Evolutionary conservation across 2,329 filamentous ascomycete genomes (phyloP), one percentile per base, ranked within the genome.

Genomic region (Arthrobotrys musiformis): DNA sequence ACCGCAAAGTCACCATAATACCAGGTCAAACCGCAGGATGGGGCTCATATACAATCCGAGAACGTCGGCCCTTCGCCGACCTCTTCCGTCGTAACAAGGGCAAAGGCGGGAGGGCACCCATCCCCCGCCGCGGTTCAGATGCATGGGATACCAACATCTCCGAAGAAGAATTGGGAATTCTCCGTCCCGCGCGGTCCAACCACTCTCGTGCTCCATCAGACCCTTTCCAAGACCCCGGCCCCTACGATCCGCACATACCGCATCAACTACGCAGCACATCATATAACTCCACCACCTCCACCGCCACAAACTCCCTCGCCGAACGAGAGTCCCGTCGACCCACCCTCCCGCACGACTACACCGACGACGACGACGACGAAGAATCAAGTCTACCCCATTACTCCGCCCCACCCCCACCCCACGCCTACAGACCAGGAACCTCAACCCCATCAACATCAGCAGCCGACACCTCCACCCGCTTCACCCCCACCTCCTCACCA

Each of bases 121-220:
- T 61, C 7, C 73, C 60, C 24, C 73, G 73, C 26, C 66, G 73
- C 13, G 66, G 66, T 3, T 77, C 73, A 17, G 73, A 77, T 24
- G 61, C 44, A 5, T 77, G 73, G 73, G 73, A 77, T 19, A 9
- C 50, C 17, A 77, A 62, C 26, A 77, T 77, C 17, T 70, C 73
- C n/a, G 73, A 77, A 50, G 73, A 77, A 56, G 73, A 77, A 37
- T 30, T 77, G 30, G 73, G 73, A 7, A 77, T 77, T 13, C 50
- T 77, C 5, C 66, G 40, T 5, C 73, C 73, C 1, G 60, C 66
- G 5, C 58, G 63, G 33, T 64, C 68, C 15, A 72, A 66, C 52
- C 69, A 73, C 37, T 77, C 73, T 15, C 67, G 73, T 30, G 40
- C 60, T 2, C 66, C 73, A 2, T 77, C 73, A 8, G 73, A 77